phyloP scores from a whole-genome alignment of 768 basidiomycete species.

The Tephrocybe rancida region DNA sequence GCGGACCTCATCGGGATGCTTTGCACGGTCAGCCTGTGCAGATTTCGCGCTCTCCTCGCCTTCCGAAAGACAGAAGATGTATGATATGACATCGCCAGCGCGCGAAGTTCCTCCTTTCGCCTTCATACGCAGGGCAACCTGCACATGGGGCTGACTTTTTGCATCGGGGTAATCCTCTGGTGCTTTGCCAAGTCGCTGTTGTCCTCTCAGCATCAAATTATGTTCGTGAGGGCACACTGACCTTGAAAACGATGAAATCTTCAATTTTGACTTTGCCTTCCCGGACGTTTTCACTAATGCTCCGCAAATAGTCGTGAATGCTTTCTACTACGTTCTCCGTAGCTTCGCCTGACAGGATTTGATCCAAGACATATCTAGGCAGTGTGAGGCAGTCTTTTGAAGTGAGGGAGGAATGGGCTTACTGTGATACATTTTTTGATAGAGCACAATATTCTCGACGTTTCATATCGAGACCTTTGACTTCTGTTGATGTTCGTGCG shows the following conservation, averaged over 20 bases:
- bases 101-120: conserved; percentile 78
- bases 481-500: conserved; percentile 74
- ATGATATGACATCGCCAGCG: conserved; percentile 92
- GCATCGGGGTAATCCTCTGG: conserved; percentile 97
- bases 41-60: conserved; percentile 72
- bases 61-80: conserved; percentile 86
- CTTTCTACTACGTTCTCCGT: conserved; percentile 88
- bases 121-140: conserved; percentile 92
- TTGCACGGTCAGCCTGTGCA: conserved; percentile 87
- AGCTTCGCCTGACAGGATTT: conserved; percentile 88
- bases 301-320: conserved; percentile 89
- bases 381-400: not conserved
- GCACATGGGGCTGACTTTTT: conserved; percentile 95
- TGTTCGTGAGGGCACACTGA: conserved; percentile 29
- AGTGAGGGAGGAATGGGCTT: conserved; percentile 30
- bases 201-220: not conserved
- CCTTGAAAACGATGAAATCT: conserved; percentile 95
- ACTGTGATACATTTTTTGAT: conserved; percentile 94
- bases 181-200: conserved; percentile 91
- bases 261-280: conserved; percentile 81
- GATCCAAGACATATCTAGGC: conserved; percentile 84
- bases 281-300: conserved; percentile 77
- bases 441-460: conserved; percentile 91
- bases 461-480: conserved; percentile 99
- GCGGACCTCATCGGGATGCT: conserved; percentile 91